Percentiles rank a stretch among this genome's conserved stretches.
Conservation (phyloP, 495 filamentous ascomycete species). For the Penicilliopsis zonata region DNA sequence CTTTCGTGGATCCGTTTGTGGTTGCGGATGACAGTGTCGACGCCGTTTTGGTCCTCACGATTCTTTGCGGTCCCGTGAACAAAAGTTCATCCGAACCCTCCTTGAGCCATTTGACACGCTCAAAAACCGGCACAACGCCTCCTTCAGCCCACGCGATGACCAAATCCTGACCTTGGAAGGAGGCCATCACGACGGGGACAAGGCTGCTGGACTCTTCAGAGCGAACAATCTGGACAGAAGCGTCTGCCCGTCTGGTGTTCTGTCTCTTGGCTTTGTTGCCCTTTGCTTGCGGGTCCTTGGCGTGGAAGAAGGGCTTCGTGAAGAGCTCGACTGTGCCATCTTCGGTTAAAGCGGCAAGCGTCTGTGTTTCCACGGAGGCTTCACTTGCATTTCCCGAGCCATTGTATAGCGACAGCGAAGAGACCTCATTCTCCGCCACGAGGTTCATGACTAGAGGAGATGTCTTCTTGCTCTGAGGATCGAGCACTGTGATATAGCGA, state of each 20-base stretch:
- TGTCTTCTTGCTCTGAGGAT: constrained; percentile 23
- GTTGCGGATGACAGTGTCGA: constrained; percentile 26
- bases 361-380: constrained; percentile 21
- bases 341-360: constrained; percentile 38
- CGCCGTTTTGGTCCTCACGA: constrained; percentile 33
- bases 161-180: constrained; percentile 37
- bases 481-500: constrained; percentile 44
- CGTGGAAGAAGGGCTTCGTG: constrained; percentile 37
- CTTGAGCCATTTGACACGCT: constrained; percentile 39
- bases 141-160: constrained; percentile 43
- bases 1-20: constrained; percentile 49
- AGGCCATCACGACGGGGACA: constrained; percentile 32
- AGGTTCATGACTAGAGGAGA: constrained; percentile 32
- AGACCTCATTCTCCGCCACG: constrained; percentile 40
- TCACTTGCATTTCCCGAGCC: constrained; percentile 3
- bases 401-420: constrained; percentile 21
- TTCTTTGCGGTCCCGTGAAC: constrained; percentile 32
- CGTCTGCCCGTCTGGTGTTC: constrained; percentile 37
- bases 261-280: constrained; percentile 34
- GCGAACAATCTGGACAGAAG: constrained; percentile 36
- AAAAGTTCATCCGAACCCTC: constrained; percentile 33
- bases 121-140: constrained; percentile 43
- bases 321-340: constrained; percentile 47
- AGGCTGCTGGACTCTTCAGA: constrained; percentile 29
- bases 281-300: constrained; percentile 13